Evolutionary conservation across 2,329 filamentous ascomycete species (phyloP).

Genomic region (Pseudogymnoascus sp.): DNA sequence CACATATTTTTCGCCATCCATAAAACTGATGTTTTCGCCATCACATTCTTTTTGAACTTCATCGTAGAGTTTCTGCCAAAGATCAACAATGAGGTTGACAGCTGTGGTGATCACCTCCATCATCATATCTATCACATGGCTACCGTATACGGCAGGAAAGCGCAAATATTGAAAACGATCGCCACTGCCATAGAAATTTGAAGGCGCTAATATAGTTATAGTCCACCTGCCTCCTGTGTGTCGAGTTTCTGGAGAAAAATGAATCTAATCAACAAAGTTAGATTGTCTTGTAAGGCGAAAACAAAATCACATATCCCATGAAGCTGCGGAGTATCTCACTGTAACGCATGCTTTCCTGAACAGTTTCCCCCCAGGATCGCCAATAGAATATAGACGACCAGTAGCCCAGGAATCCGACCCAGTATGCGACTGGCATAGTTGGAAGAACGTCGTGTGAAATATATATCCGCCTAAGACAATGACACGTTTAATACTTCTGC

Average conservation of each 20-base stretch:
- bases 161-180: background rate
- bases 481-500: background rate
- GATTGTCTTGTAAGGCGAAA: no score
- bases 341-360: background rate
- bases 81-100: background rate
- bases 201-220: background rate
- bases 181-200: background rate
- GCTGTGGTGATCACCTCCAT: background rate
- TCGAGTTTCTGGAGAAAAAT: no score
- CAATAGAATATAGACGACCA: conserved; percentile 32
- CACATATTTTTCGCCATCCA: background rate
- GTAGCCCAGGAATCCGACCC: conserved; percentile 51
- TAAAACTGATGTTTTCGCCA: background rate
- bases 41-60: background rate
- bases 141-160: background rate
- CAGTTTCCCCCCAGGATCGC: background rate
- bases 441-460: background rate
- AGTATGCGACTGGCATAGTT: background rate
- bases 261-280: background rate
- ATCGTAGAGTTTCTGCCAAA: background rate
- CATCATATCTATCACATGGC: background rate
- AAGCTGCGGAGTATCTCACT: background rate
- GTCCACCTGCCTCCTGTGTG: no score
- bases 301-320: no score
- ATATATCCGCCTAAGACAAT: background rate